Evolutionary conservation across 1,284 basidiomycete genomes (phyloP).

Genomic region (Heterobasidion irregulare): DNA sequence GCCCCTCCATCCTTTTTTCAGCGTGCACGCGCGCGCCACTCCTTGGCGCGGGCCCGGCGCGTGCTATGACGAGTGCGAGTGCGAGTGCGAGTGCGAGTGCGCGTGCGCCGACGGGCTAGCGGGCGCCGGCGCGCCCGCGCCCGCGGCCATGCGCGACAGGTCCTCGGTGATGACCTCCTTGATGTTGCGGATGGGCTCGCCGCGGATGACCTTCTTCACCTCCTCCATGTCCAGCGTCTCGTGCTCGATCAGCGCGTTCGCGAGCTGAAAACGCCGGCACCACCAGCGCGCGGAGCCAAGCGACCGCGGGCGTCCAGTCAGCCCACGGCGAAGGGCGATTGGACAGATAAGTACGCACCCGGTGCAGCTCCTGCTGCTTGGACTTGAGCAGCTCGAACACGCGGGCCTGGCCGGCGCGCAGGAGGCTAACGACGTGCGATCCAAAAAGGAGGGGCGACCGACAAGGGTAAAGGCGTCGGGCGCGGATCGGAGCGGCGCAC

Average conservation of each 20-base stretch:
- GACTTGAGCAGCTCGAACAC: constrained; percentile 61
- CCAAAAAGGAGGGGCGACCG: neutral
- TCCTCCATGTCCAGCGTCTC: constrained; percentile 88
- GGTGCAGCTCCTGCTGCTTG: constrained; percentile 75
- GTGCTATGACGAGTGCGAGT: no score
- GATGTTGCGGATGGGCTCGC: constrained; percentile 66
- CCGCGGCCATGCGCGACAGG: constrained; percentile 24
- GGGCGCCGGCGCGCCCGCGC: no score
- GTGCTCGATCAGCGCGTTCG: constrained; percentile 83
- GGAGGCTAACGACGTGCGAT: constrained; percentile 41
- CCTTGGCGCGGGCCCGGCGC: no score
- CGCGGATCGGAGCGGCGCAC: neutral
- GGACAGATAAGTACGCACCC: constrained; percentile 35
- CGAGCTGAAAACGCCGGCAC: constrained; percentile 45
- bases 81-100: no score
- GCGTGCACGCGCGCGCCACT: no score
- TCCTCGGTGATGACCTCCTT: constrained; percentile 56
- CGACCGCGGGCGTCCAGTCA: no score
- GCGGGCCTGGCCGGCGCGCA: constrained; percentile 68
- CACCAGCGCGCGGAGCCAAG: constrained; percentile 4
- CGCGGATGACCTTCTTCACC: constrained; percentile 78
- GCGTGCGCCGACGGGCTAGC: no score
- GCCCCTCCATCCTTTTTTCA: no score
- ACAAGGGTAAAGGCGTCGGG: neutral
- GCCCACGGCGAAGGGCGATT: neutral